Evolutionary conservation across 2,329 filamentous ascomycete genomes (phyloP).

Genomic region (Mariannaea elegans): DNA sequence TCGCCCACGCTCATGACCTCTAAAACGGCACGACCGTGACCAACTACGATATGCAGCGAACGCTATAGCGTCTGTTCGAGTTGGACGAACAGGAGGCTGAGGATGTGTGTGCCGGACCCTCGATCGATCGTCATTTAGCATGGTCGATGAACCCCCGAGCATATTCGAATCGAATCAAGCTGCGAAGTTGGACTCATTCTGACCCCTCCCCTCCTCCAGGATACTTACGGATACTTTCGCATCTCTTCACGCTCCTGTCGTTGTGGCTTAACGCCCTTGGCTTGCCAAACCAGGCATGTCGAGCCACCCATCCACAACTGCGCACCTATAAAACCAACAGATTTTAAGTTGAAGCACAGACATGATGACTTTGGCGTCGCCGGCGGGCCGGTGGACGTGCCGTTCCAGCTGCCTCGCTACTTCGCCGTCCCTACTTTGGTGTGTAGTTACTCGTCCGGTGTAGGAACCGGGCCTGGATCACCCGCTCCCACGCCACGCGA

Average conservation of each 20-base stretch:
- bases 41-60: slow-evolving; percentile 6
- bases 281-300: slow-evolving; percentile 11
- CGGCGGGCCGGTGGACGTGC: slow-evolving; percentile 24
- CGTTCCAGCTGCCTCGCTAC: slow-evolving; percentile 2
- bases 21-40: neutral
- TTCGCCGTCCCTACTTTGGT: too few species aligned
- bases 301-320: neutral
- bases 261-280: too few species aligned
- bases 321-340: neutral
- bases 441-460: slow-evolving; percentile 13
- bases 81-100: slow-evolving; percentile 10
- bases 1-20: slow-evolving; percentile 5
- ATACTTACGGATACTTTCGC: too few species aligned
- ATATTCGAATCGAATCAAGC: slow-evolving; percentile 1
- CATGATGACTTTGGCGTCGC: slow-evolving; percentile 34
- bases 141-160: slow-evolving; percentile 12
- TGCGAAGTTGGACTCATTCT: slow-evolving; percentile 4
- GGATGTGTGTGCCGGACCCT: slow-evolving; percentile 4
- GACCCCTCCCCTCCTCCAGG: slow-evolving; percentile 1
- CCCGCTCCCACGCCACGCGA: slow-evolving; percentile 7
- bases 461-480: slow-evolving; percentile 9
- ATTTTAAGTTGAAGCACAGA: neutral
- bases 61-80: neutral
- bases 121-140: slow-evolving; percentile 19
- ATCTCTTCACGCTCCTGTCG: neutral